Base-by-base conservation (phyloP, 192 early-diverging fungal genomes). In the Linnemannia exigua region DNA sequence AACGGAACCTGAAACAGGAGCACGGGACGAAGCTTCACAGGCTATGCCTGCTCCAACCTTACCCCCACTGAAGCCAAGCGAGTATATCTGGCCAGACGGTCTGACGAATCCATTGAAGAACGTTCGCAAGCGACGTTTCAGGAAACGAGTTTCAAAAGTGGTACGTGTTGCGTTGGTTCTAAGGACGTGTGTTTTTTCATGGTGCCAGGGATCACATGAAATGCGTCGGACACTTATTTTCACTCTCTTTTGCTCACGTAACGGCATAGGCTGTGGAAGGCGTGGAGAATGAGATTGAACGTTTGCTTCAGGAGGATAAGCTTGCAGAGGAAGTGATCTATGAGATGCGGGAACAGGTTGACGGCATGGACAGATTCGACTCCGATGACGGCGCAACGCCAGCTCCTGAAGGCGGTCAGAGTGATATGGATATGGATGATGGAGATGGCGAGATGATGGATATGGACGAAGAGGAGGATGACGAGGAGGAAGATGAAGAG, bases 241-340 rank as follows among this genome's bases (percentile, higher is more conserved):
- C 11, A 1, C 33, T 33, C 35, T 7, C 20, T 38, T 41, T 35
- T n/a, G n/a, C n/a, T n/a, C 8, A 19, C 9, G 1, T 41, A 31
- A 12, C 7, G 12, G 28, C 1, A 11, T 79, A 96, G 95, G 92
- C 93, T 4, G 93, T 95, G 69, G 96, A 97, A 82, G 92, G 94
- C 44, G 95, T 97, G 0, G 96, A 97, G 67, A 86, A 89, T 38
- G 96, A 97, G 79, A 95, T 97, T 8, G 95, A 97, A 51, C 87
- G 95, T 69, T 84, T 97, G 52, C 88, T 97, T 14, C 81, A 94
- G 69, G 92, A 92, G 20, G 96, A 97, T 88, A 88, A 91, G 2
- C 84, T 90, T 46, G 95, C 96, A 5, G 94, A 95, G 36, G 89
- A 95, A 41, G 93, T 97, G 14, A 69, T 81, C 41, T 95, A 92